Evolutionary conservation across 371 early-diverging fungal species (phyloP), one percentile per base, ranked within the genome.

Genomic region (Mortierella sp.): DNA sequence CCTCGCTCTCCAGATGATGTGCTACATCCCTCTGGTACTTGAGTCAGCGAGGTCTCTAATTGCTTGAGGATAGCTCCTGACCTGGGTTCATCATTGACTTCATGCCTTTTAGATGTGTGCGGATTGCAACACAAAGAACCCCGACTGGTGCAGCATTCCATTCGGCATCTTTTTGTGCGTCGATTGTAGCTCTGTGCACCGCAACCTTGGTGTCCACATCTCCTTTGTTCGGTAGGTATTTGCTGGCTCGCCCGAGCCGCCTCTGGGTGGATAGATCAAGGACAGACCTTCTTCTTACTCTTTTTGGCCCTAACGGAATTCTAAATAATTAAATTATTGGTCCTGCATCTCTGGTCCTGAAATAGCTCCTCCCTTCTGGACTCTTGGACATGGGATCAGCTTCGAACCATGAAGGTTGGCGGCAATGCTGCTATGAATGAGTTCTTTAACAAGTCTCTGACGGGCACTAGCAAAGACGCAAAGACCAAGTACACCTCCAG

Each of bases 101-200:
- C 5, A 37, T 37, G 37, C 12, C 19, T 57, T 58, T 43, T 81
- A 95, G 93, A 84, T 86, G 47, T 99, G 99, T 88, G 97, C 98
- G 79, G 99, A 99, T 84, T 99, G 99, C 83, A 89, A 89, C 45
- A 91, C 93, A 61, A 95, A 96, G 82, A 97, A 96, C 83, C 99
- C 99, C 43, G 95, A 95, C 25, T 99, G 99, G 99, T 89, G 97
- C 47, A 93, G 95, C 64, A 94, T 98, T 16, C 95, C 97, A 2
- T 99, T 92, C 84, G 99, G 99, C 52, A 92, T 98, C 64, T 99
- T 99, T 82, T 87, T 99, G 60, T 99, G 99, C 84, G 89, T 97
- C 45, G 98, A 99, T 64, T 99, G 99, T 83, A 98, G 99, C 14
- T 92, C 98, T 29, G 92, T 94, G 7, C 98, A 97, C 73, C 90